These are phyloP conservation scores for Apiotrichum gracile DNA, from an alignment of 1,284 basidiomycete species.

Conservation along the genomic window DNA sequence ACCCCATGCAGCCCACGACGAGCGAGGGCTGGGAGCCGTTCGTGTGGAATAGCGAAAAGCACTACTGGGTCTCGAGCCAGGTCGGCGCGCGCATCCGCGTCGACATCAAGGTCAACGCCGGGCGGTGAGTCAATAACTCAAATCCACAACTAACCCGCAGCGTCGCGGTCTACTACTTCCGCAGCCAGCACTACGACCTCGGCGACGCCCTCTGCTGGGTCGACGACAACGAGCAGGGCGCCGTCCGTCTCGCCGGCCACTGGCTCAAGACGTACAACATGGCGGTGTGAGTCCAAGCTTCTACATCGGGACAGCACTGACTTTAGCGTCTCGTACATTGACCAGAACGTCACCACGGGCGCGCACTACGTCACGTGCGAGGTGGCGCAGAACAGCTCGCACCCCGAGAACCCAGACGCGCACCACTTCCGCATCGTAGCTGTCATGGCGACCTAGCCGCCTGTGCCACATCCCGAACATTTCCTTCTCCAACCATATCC, in stretches of 20 bases:
- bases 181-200: conserved; percentile 44
- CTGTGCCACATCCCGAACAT: not conserved
- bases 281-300: conserved; percentile 30
- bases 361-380: conserved; percentile 45
- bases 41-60: conserved; percentile 46
- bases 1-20: conserved; percentile 38
- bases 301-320: not conserved
- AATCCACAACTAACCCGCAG: conserved; percentile 8
- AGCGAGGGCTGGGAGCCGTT: conserved; percentile 40
- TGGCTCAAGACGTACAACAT: conserved; percentile 45
- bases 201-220: conserved; percentile 48
- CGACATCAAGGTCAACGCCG: conserved; percentile 40
- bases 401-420: conserved; percentile 39
- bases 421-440: conserved; percentile 48
- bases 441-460: conserved; percentile 43
- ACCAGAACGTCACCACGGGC: conserved; percentile 44
- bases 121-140: conserved; percentile 36
- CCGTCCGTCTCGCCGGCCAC: conserved; percentile 36
- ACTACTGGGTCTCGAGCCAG: conserved; percentile 40
- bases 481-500: no score
- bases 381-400: conserved; percentile 36
- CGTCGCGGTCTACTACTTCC: conserved; percentile 47
- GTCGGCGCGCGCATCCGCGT: conserved; percentile 42
- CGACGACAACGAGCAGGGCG: conserved; percentile 45
- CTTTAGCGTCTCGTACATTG: conserved; percentile 43